A percentile compares a stretch with the other conserved stretches of the same genome.
phyloP scores from a whole-genome alignment of 805 yeast species.

The Nakazawaea siamensis region DNA sequence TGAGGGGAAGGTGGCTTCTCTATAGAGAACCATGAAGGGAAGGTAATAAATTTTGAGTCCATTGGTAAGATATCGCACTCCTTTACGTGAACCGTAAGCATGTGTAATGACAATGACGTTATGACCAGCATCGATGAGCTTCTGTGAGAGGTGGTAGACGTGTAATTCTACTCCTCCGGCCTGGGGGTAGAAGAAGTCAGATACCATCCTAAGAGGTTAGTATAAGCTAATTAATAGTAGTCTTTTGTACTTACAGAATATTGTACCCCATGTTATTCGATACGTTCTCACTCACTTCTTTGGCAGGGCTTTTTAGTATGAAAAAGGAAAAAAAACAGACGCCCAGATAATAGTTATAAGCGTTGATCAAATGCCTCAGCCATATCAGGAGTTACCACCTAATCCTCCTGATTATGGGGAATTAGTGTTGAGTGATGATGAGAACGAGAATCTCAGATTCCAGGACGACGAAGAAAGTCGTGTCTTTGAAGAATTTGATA shows the following conservation, averaged over 20 bases:
- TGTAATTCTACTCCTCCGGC: constrained; percentile 98
- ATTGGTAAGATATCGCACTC: constrained; percentile 75
- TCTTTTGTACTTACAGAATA: constrained; percentile 7
- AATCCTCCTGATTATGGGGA: constrained; percentile 10
- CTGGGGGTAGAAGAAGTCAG: constrained; percentile 97
- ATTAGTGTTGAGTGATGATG: constrained; percentile 6
- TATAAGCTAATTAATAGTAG: too few relatives aligned
- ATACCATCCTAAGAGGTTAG: constrained; percentile 49
- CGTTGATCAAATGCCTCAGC: background rate
- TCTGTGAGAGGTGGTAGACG: constrained; percentile 83
- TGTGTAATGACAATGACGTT: constrained; percentile 85
- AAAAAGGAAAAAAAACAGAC: too few relatives aligned
- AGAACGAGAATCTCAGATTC: background rate
- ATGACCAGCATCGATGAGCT: constrained; percentile 73
- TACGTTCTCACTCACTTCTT: too few relatives aligned
- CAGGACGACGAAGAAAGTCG: background rate
- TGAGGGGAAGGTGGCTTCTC: constrained; percentile 83
- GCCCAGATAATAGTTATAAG: too few relatives aligned
- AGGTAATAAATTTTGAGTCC: constrained; percentile 91
- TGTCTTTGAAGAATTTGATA: constrained; percentile 31
- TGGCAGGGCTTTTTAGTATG: too few relatives aligned
- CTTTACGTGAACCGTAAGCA: constrained; percentile 74
- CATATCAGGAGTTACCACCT: constrained; percentile 7
- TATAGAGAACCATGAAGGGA: constrained; percentile 71
- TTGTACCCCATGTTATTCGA: constrained; percentile 4